These are phyloP conservation scores for Alternaria burnsii DNA, from an alignment of 2,329 filamentous ascomycete species.

Conservation along the genomic window DNA sequence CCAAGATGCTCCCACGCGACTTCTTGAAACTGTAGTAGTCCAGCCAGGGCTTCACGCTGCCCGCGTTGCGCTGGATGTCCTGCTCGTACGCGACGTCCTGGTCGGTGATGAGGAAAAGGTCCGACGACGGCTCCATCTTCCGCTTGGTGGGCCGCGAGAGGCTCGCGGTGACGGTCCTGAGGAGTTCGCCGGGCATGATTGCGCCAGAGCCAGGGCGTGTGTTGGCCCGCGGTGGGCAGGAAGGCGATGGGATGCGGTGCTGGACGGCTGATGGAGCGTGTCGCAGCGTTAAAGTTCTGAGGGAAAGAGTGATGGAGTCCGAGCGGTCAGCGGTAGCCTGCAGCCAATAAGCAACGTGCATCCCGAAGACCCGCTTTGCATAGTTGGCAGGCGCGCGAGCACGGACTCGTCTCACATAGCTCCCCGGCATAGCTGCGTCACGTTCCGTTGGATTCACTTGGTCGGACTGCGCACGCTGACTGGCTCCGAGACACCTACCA, in stretches of 20 bases:
- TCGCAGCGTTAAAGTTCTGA: slow-evolving; percentile 30
- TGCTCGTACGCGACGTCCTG: slow-evolving; percentile 97
- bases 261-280: slow-evolving; percentile 38
- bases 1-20: slow-evolving; percentile 82
- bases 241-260: slow-evolving; percentile 27
- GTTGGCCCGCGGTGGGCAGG: slow-evolving; percentile 44
- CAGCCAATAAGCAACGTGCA: slow-evolving; percentile 17
- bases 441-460: slow-evolving; percentile 17
- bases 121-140: slow-evolving; percentile 46
- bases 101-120: slow-evolving; percentile 67
- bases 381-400: slow-evolving; percentile 28
- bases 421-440: slow-evolving; percentile 31
- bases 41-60: slow-evolving; percentile 92
- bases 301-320: slow-evolving; percentile 21
- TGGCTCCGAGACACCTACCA: slow-evolving; percentile 12
- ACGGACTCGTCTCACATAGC: slow-evolving; percentile 25
- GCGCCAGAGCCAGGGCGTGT: slow-evolving; percentile 39
- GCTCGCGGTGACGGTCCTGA: slow-evolving; percentile 49
- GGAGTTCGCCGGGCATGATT: slow-evolving; percentile 56
- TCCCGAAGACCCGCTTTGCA: slow-evolving; percentile 14
- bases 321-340: slow-evolving; percentile 21
- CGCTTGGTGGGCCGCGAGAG: slow-evolving; percentile 48
- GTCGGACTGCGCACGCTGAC: slow-evolving; percentile 13
- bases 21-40: slow-evolving; percentile 91
- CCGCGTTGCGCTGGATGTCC: slow-evolving; percentile 85